Base-by-base conservation (phyloP, 176 grass and related monocot genomes). In the Raddia guianensis region DNA sequence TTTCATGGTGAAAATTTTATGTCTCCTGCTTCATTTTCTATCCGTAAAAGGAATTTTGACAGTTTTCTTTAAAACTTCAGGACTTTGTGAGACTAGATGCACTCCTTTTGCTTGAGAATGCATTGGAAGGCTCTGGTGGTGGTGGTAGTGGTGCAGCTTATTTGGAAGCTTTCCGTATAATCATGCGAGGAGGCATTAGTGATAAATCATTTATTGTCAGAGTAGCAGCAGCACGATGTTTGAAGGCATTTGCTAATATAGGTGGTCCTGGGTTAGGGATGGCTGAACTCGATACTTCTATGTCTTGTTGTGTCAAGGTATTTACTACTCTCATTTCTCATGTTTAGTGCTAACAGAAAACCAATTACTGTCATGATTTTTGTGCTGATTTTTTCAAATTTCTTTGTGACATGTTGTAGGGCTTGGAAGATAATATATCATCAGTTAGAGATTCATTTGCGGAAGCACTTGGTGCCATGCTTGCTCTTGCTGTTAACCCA, bases 401-500 rank as follows among this genome's bases (percentile, higher is more conserved):
- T 74, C 60, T 83, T 86, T 21, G 71, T 49, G 35, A 62, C 37
- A 76, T 49, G 42, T 46, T 59, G 60, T 69, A 98, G 96, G 96
- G 92, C 70, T 89, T 98, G 91, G 96, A 95, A 84, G 96, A 98
- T 91, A 81, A 82, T 59, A 62, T 93, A 70, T 90, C 90, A 46
- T 84, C 86, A 86, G 90, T 98, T 90, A 93, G 96, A 79, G 90
- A 98, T 91, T 90, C 96, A 81, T 98, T 98, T 91, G 90, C 90
- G 11, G 96, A 98, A 84, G 96, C 96, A 62, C 86, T 98, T 85
- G 96, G 96, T 73, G 86, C 86, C 79, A 88, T 98, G 78, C 92
- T 95, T 92, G 96, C 96, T 95, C 96, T 98, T 93, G 82, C 96
- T 73, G 69, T 95, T 80, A 98, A 98, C 51, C 96, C 92, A 69